These are phyloP conservation scores for Escovopsis sp. DNA, from an alignment of 2,329 filamentous ascomycete species.

Conservation along the genomic window DNA sequence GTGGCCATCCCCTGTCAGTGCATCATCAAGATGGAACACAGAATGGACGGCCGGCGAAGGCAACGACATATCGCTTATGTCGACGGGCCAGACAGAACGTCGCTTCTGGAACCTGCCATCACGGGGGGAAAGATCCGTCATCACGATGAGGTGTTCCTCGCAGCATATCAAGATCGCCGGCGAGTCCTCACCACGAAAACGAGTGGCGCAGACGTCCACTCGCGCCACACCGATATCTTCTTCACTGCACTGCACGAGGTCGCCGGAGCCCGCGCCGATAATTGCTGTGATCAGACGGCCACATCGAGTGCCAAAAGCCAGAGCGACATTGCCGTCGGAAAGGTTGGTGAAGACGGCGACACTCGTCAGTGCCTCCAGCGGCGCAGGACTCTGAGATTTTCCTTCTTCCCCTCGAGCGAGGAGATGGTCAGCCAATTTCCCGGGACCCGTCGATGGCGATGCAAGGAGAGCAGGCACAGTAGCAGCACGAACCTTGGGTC, in stretches of 20 bases:
- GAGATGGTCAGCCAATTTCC: background rate
- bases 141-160: constrained; percentile 29
- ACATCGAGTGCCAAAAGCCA: constrained; percentile 34
- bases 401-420: background rate
- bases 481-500: constrained; percentile 4
- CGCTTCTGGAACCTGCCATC: constrained; percentile 22
- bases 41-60: constrained; percentile 32
- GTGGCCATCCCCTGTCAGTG: constrained; percentile 22
- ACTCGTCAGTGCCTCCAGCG: constrained; percentile 30
- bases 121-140: constrained; percentile 21
- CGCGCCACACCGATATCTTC: constrained; percentile 23
- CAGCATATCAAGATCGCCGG: constrained; percentile 29
- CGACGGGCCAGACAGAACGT: constrained; percentile 34
- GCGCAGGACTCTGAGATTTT: background rate
- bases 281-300: constrained; percentile 32
- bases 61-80: constrained; percentile 30
- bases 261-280: constrained; percentile 7
- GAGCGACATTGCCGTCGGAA: constrained; percentile 12
- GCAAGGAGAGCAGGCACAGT: too few species aligned
- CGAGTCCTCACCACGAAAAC: constrained; percentile 10
- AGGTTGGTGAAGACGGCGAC: constrained; percentile 24
- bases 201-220: constrained; percentile 17
- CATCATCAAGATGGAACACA: constrained; percentile 25
- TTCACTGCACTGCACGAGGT: constrained; percentile 12
- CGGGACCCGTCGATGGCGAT: background rate